These are phyloP conservation scores for Gracilaria domingensis DNA, from an alignment of 23 red algal genomes.

Conservation along the genomic window DNA sequence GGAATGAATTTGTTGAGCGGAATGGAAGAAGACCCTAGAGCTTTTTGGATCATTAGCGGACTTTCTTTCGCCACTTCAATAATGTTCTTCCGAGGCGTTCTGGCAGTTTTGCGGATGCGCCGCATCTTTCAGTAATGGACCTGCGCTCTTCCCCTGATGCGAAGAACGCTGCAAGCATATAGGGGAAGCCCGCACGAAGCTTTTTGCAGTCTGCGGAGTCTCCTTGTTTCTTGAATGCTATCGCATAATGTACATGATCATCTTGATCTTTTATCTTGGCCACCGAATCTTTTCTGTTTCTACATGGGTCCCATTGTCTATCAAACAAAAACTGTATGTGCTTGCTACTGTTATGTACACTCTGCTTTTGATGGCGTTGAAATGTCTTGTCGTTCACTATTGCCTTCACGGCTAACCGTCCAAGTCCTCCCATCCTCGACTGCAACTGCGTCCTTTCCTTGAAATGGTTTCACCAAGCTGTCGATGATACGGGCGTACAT, in stretches of 20 bases:
- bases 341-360: background rate
- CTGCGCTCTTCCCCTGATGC: background rate
- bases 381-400: background rate
- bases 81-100: conserved; percentile 77
- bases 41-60: conserved; percentile 85
- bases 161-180: background rate
- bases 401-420: background rate
- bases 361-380: background rate
- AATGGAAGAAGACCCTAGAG: conserved; percentile 86
- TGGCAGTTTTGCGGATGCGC: conserved; percentile 81
- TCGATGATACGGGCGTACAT: conserved; percentile 56
- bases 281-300: background rate
- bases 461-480: conserved; percentile 19
- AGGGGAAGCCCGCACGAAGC: background rate
- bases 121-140: conserved; percentile 81
- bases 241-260: background rate
- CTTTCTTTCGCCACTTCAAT: conserved; percentile 60
- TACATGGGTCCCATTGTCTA: background rate
- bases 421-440: background rate
- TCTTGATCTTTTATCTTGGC: background rate
- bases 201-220: no score
- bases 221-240: no score
- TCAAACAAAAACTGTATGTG: background rate
- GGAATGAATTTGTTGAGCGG: conserved; percentile 97
- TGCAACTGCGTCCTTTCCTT: background rate